A percentile compares a stretch with the other conserved stretches of the same genome.
Evolutionary conservation across 1,139 yeast genomes (phyloP).

Genomic region (Taiozyma sp.): DNA sequence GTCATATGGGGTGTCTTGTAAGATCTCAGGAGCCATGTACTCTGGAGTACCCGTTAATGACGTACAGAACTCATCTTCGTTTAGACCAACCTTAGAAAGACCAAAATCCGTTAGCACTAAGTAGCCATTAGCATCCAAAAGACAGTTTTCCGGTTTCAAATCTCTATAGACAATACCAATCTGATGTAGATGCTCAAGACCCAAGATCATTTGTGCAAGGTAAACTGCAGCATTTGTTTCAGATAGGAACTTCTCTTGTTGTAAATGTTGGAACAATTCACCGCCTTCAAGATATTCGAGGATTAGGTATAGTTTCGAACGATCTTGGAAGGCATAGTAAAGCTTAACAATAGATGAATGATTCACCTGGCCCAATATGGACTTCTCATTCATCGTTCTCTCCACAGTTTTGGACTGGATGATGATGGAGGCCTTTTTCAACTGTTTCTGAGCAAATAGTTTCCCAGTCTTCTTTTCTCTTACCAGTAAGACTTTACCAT

Average conservation of each 20-base stretch:
- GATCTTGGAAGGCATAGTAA: conserved; percentile 87
- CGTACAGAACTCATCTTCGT: conserved; percentile 43
- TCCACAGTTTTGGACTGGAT: conserved; percentile 31
- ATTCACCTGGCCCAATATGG: conserved; percentile 60
- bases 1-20: conserved; percentile 82
- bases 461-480: conserved; percentile 59
- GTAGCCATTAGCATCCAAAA: conserved; percentile 74
- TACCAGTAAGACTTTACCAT: conserved; percentile 83
- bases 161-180: conserved; percentile 89
- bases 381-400: conserved; percentile 41
- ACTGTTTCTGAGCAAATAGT: conserved; percentile 84
- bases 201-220: conserved; percentile 82
- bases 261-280: conserved; percentile 80
- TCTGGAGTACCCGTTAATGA: conserved; percentile 93
- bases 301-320: conserved; percentile 68
- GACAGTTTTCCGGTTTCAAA: conserved; percentile 89
- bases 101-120: conserved; percentile 91
- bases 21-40: conserved; percentile 94
- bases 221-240: conserved; percentile 80
- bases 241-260: conserved; percentile 38
- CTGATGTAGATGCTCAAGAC: conserved; percentile 72
- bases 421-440: conserved; percentile 70
- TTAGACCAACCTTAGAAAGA: conserved; percentile 65
- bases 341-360: conserved; percentile 89
- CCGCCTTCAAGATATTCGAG: conserved; percentile 93